These are phyloP conservation scores for Backusella macrospora DNA, from an alignment of 192 early-diverging fungal species.

Conservation along the genomic window DNA sequence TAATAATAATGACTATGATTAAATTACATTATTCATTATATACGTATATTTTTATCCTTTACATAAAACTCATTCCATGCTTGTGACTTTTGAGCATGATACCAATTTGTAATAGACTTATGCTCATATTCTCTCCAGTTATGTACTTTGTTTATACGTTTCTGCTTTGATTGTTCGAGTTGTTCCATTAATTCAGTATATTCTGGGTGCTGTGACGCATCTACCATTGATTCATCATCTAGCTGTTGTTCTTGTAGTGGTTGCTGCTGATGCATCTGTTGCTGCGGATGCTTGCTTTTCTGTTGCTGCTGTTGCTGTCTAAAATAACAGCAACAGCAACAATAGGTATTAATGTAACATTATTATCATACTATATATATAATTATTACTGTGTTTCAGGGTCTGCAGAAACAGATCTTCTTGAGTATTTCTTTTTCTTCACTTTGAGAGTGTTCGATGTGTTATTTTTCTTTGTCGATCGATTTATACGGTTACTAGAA, in stretches of 20 bases:
- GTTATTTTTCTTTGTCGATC: neutral
- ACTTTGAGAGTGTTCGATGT: neutral
- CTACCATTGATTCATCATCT: neutral
- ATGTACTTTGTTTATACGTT: neutral
- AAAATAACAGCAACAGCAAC: neutral
- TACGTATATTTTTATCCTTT: neutral
- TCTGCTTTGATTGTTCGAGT: constrained; percentile 9
- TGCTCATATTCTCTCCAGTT: constrained; percentile 11
- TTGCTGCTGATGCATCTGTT: neutral
- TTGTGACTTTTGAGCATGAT: constrained; percentile 18
- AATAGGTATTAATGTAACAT: neutral
- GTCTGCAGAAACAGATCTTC: constrained; percentile 6
- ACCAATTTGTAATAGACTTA: constrained; percentile 11
- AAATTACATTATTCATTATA: neutral
- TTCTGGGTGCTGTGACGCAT: constrained; percentile 18
- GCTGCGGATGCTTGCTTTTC: neutral
- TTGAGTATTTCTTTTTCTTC: constrained; percentile 4
- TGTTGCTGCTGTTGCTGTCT: neutral
- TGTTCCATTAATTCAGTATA: constrained; percentile 14
- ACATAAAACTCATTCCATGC: constrained; percentile 24
- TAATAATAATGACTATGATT: neutral
- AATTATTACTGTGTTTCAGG: constrained; percentile 12
- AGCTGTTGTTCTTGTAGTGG: neutral
- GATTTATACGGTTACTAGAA: neutral
- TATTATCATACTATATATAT: neutral